Base-by-base conservation (phyloP, 179 eudicot genomes). In the Beta macrorhiza region DNA sequence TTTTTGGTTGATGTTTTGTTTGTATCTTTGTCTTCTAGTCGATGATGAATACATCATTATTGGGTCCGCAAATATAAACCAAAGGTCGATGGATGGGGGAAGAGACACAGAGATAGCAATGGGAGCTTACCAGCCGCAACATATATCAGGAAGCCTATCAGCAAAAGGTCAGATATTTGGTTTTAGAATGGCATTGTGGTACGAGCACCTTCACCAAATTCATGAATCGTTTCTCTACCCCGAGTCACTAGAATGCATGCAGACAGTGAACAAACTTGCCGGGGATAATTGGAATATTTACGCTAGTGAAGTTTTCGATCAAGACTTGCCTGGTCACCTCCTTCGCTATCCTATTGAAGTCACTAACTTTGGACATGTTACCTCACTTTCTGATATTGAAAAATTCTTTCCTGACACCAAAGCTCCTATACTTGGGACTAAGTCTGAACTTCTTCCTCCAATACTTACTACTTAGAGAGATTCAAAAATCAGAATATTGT, bases 1-100 rank as follows among this genome's bases (percentile, higher is more conserved):
- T 20, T 56, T 44, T 59, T 22, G 29, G n/a, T 2, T 51, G 16
- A 15, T 16, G 14, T 67, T 15, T n/a, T 22, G 20, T n/a, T 45
- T 79, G 20, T 64, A 29, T 13, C 14, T 51, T 13, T 42, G 47
- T 9, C 42, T 80, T 77, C 32, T 84, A 92, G 97, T 93, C 49
- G 97, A 93, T 44, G 97, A 93, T 53, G 97, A 93, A 68, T 92
- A 92, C 85, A 92, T 92, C 64, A 91, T 92, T 75, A 51, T 92
- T 61, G 94, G 97, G 74, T 93, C 97, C 0, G 97, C 97, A 12
- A 93, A 93, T 87, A 90, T 91, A 84, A 93, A 93, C 77, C 95
- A 93, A 71, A 85, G 97, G 68, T 93, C 97, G 55, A 92, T 93
- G 97, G 92, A 93, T 25, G 97, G 97, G 2, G 89, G 83, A 45